A percentile compares a stretch with the other conserved stretches of the same genome.
Conservation (phyloP, 1,284 basidiomycete genomes). For the Apiotrichum laibachii region DNA sequence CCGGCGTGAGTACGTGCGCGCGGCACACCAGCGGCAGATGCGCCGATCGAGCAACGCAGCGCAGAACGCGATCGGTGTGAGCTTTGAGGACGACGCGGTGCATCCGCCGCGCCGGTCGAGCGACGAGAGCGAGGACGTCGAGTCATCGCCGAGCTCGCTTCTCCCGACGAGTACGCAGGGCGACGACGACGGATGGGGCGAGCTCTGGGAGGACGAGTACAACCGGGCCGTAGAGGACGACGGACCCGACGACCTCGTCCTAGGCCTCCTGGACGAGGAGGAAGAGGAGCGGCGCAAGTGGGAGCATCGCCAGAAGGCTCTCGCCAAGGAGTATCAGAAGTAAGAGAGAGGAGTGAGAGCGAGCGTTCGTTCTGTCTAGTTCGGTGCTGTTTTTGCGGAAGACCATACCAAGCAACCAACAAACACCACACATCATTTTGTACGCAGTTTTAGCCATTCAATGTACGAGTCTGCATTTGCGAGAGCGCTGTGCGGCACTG, state of each 20-base stretch:
- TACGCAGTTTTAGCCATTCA: background rate
- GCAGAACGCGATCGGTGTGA: slow-evolving; percentile 22
- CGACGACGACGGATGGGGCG: slow-evolving; percentile 33
- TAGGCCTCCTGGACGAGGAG: slow-evolving; percentile 51
- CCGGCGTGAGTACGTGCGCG: slow-evolving; percentile 39
- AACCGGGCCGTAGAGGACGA: slow-evolving; percentile 47
- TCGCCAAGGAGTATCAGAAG: slow-evolving; percentile 7
- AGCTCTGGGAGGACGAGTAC: slow-evolving; percentile 49
- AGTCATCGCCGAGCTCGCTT: slow-evolving; percentile 31
- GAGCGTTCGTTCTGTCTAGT: no score
- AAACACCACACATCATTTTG: background rate
- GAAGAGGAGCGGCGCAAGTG: slow-evolving; percentile 44
- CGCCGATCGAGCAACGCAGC: slow-evolving; percentile 22
- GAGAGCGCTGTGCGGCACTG: no score
- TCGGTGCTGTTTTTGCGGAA: background rate
- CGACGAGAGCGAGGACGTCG: slow-evolving; percentile 21
- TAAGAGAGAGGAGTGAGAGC: background rate
- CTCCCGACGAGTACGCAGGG: slow-evolving; percentile 24
- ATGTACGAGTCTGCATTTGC: background rate
- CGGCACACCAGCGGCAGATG: slow-evolving; percentile 22
- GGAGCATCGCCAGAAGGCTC: slow-evolving; percentile 24
- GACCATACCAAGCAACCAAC: background rate
- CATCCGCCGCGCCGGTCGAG: slow-evolving; percentile 19
- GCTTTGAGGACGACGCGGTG: slow-evolving; percentile 48
- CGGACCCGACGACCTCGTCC: slow-evolving; percentile 47